Evolutionary conservation across 2,329 filamentous ascomycete species (phyloP).

Genomic region (Phialemoniopsis sp.): DNA sequence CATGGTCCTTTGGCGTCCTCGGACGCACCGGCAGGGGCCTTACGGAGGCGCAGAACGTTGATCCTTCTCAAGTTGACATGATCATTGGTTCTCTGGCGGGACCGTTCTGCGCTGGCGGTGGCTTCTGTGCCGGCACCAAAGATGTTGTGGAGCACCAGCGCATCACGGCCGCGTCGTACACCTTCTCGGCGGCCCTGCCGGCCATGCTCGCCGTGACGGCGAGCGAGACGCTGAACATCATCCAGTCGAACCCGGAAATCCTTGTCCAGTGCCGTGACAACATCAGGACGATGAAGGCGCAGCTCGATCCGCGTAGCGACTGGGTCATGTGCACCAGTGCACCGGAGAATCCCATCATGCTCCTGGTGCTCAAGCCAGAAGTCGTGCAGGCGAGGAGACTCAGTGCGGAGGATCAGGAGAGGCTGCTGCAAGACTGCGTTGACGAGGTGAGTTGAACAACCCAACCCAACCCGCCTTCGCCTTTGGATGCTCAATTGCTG

Average conservation of each 20-base stretch:
- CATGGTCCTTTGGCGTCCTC: conserved; percentile 93
- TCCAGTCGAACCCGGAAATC: conserved; percentile 84
- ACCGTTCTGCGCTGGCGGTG: conserved; percentile 85
- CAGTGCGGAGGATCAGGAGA: conserved; percentile 73
- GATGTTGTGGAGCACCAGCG: conserved; percentile 97
- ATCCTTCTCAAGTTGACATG: conserved; percentile 92
- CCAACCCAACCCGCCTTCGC: no score
- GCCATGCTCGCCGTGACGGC: conserved; percentile 94
- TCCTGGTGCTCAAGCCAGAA: conserved; percentile 80
- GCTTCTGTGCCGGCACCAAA: conserved; percentile 87
- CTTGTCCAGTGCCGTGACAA: conserved; percentile 78
- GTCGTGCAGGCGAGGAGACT: conserved; percentile 69
- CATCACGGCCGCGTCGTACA: conserved; percentile 87
- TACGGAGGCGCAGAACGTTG: conserved; percentile 95
- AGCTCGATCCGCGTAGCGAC: conserved; percentile 89
- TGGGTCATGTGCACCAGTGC: conserved; percentile 83
- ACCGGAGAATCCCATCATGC: conserved; percentile 80
- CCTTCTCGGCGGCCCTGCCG: conserved; percentile 90
- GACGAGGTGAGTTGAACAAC: conserved; percentile 80
- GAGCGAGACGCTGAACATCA: conserved; percentile 80
- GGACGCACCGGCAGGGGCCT: conserved; percentile 87
- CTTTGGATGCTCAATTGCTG: no score
- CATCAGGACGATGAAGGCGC: conserved; percentile 77
- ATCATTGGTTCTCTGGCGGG: conserved; percentile 90
- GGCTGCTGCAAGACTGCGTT: conserved; percentile 83